Evolutionary conservation across 495 filamentous ascomycete genomes (phyloP), one percentile per base, ranked within the genome.

Genomic region (Podospora pseudoanserina): DNA sequence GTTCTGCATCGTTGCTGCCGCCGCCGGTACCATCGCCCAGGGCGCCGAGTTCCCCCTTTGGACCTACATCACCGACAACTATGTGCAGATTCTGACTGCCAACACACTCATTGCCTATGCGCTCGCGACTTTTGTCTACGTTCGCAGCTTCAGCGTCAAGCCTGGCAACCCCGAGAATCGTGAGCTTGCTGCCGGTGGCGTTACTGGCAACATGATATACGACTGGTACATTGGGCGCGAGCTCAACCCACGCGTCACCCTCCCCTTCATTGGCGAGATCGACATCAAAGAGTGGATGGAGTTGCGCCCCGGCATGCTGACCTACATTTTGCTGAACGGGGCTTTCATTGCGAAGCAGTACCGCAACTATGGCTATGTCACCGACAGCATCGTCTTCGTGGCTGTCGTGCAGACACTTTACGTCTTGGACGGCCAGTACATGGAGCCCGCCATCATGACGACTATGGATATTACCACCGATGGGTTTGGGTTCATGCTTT

Each of bases 191-290:
- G 85, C 87, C 4, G 93, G 92, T 62, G 93, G 92, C 63, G 85
- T 90, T 71, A 88, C 88, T 16, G 96, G 95, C 64, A 98, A 97
- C 75, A 79, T 90, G 61, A 78, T 98, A 39, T 97, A 98, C 79
- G 94, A 98, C 79, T 98, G 91, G 85, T 99, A 92, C 81, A 98
- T 98, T 71, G 95, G 95, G 20, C 92, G 95, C 49, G 95, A 98
- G 75, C 89, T 98, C 67, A 99, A 98, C 80, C 94, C 96, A 7
- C 93, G 93, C 32, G 77, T 98, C 61, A 87, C 83, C 4, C 74
- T 97, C 15, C 93, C 93, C 2, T 75, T 94, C 63, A 82, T 95
- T 23, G 91, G 92, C 70, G 89, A 89, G 60, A 85, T 97, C 60
- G 96, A 99, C 74, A 90, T 99, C 77, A 97, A 97, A 80, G 83